Evolutionary conservation across 2,329 filamentous ascomycete species (phyloP), one percentile per base, ranked within the genome.

Genomic region (Hymenoscyphus fructigenus): DNA sequence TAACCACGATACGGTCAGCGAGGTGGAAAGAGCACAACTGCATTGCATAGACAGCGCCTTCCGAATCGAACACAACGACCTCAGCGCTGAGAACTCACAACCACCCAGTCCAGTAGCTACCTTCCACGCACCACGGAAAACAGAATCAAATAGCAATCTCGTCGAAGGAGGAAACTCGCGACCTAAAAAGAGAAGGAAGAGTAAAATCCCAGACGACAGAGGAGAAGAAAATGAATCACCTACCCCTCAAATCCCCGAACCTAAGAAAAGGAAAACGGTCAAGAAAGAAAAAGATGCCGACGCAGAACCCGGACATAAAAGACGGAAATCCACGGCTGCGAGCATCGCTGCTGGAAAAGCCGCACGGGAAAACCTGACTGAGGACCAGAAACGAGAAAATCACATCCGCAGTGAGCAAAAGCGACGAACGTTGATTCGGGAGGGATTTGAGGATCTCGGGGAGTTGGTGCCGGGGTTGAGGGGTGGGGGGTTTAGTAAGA

Each of bases 391-490:
- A 77, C 84, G 91, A 57, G 89, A 88, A 72, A 96, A 97, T 70
- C 92, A 96, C 74, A 95, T 96, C 69, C 83, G 88, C 61, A 95
- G 92, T 61, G 92, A 96, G 75, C 91, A 96, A 78, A 96, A 95
- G 77, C 85, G 93, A 38, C 84, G 92, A 58, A 92, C 91, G 29
- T 81, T 93, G 56, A 91, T 91, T 71, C 90, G 92, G 74, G 85
- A 91, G 69, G 91, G 91, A 0, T 96, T 94, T 71, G 90, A 93
- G 55, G 90, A 94, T 65, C 79, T 96, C n/a, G 86, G 86, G 68
- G 83, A 87, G 32, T 81, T 96, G 26, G 91, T 96, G 0, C 92
- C 93, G 0, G 89, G 88, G 17, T 81, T 96, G 12, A 85, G 84
- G 63, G 88, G 86, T 29, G 90, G 90, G 9, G 90, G 90, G 0